phyloP scores from a whole-genome alignment of 2,329 filamentous ascomycete genomes.

The Atkinsonella hypoxylon region DNA sequence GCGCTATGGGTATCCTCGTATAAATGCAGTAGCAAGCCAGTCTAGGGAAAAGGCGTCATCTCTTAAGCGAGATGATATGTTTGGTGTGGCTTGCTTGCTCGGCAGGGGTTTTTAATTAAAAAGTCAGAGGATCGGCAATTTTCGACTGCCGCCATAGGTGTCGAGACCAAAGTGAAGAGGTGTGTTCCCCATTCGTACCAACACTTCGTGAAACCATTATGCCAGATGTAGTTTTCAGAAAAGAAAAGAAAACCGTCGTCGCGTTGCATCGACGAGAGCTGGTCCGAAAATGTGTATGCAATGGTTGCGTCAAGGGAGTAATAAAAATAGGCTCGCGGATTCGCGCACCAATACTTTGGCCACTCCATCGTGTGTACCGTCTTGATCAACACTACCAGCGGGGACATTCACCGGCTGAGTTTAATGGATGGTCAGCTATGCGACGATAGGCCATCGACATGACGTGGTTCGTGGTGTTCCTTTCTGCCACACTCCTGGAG shows the following conservation, averaged over 20 bases:
- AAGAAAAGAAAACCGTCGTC: conserved; percentile 1
- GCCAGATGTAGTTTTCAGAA: not conserved
- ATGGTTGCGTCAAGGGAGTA: not conserved
- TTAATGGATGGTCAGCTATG: not conserved
- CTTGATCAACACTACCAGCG: not conserved
- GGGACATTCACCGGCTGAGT: not conserved
- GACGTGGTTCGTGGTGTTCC: not conserved
- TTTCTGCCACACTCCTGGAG: not conserved
- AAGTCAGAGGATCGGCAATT: too few species aligned
- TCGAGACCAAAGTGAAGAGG: too few species aligned
- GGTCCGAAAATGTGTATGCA: not conserved
- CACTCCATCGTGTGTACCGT: not conserved
- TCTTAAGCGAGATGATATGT: too few species aligned
- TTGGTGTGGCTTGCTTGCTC: too few species aligned
- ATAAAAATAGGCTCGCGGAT: not conserved
- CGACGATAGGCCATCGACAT: not conserved
- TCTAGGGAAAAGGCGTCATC: not conserved
- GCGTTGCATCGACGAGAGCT: conserved; percentile 2
- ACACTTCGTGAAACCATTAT: not conserved
- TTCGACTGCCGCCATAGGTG: too few species aligned
- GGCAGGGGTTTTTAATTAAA: too few species aligned
- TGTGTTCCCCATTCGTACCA: not conserved
- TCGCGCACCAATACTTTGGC: not conserved
- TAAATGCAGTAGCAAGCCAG: not conserved
- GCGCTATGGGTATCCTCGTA: not conserved